Evolutionary conservation across 495 filamentous ascomycete genomes (phyloP), one percentile per base, ranked within the genome.

Genomic region (Hypoxylon subgilvum): DNA sequence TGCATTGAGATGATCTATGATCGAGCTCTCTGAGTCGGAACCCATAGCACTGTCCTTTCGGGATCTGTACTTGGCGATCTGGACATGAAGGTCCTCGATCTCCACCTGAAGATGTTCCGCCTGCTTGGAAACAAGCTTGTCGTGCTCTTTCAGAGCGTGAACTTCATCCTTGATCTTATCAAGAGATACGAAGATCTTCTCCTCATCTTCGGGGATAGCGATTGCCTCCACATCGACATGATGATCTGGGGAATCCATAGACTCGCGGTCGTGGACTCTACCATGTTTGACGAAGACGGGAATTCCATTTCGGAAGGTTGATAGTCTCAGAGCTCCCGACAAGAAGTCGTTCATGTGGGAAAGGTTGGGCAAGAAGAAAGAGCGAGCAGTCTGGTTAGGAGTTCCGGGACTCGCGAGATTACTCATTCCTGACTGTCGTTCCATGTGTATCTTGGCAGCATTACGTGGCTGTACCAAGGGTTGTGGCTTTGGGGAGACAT

Each of bases 101-200:
- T 79, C 74, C 8, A 74, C 64, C 53, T 79, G 76, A 7, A 81
- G 69, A 39, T 73, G 76, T 52, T 76, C 75, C 0, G 77, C 75
- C 51, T 81, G 76, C 38, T 72, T 71, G 41, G 79, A 73, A 6
- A 81, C 67, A 50, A 77, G 65, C 14, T 77, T 76, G 42, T 79
- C 74, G 53, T 81, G 78, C 35, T 81, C 77, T 44, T 78, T 76
- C 39, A 79, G 65, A 45, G 76, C 71, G 41, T 74, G 65, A 44
- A 81, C 73, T 52, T 81, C 78, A 23, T 79, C 75, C 44, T 74
- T 76, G 75, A 81, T 78, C 76, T 79, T 81, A 78, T 81, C 78
- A 68, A 79, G 64, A 8, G 77, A 78, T 19, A 79, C 77, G 45
- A 81, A 79, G 23, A 81, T 79, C 40, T 76, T 68, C 65, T 75